Conservation (phyloP, 108 stramenopile species). For the Cyclotella atomus region DNA sequence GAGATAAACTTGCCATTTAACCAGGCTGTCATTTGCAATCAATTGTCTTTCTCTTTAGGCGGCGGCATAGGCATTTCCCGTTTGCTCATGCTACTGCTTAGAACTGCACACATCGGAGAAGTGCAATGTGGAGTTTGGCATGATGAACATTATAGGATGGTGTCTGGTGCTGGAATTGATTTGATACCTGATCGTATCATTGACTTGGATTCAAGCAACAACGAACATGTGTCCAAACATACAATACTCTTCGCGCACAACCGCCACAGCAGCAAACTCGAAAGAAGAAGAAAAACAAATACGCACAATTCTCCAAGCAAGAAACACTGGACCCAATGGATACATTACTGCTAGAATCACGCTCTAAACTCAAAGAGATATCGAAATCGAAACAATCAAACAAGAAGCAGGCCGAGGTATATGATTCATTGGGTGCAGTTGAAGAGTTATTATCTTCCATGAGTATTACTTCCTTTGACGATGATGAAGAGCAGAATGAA, state of each 20-base stretch:
- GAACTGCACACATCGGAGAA: slow-evolving; percentile 62
- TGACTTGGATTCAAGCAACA: too few relatives aligned
- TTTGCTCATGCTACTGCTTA: slow-evolving; percentile 55
- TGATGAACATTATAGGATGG: slow-evolving; percentile 53
- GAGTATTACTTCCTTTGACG: background rate
- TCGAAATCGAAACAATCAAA: background rate
- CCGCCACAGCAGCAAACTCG: too few relatives aligned
- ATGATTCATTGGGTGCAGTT: slow-evolving; percentile 5
- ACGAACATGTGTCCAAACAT: too few relatives aligned
- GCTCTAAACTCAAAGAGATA: too few relatives aligned
- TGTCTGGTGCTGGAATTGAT: slow-evolving; percentile 45
- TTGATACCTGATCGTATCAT: slow-evolving; percentile 57
- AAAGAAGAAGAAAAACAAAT: slow-evolving; percentile 31
- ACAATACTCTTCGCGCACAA: too few relatives aligned
- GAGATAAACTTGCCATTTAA: slow-evolving; percentile 37
- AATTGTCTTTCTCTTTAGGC: slow-evolving; percentile 48
- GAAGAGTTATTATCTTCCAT: background rate
- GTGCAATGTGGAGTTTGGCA: slow-evolving; percentile 66
- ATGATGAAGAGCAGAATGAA: background rate
- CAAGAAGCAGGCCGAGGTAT: background rate
- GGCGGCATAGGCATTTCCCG: slow-evolving; percentile 66
- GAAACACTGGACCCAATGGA: slow-evolving; percentile 17
- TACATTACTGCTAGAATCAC: slow-evolving; percentile 9
- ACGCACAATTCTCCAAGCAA: slow-evolving; percentile 21
- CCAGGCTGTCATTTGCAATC: slow-evolving; percentile 40